Evolutionary conservation across 2,329 filamentous ascomycete genomes (phyloP), one percentile per base, ranked within the genome.

Genomic region (Fusarium sulawesiense): DNA sequence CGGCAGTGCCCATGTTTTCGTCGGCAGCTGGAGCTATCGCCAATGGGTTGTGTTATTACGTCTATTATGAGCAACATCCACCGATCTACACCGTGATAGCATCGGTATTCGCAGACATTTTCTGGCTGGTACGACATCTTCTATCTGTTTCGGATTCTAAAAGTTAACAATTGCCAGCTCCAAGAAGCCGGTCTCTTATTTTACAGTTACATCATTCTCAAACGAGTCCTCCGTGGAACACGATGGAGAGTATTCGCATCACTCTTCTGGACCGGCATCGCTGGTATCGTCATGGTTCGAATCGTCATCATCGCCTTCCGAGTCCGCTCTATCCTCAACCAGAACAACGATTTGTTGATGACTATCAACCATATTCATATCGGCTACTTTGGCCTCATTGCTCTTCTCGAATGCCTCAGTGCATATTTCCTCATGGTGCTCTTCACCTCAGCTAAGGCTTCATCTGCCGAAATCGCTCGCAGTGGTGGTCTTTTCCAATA

Each of bases 191-290:
- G 81, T 2, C 58, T 83, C n/a, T 79, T 81, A 1, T 80, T 83
- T 56, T 83, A 83, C 46, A 86, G 85, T 59, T 88, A 85, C 71
- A 79, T 85, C 34, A 85, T 86, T 53, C 78, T 88, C 2, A 81
- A 80, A 16, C 81, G 84, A 27, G 81, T 87, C 18, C 79, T 88
- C 3, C 82, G 81, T 59, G 82, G 83, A 51, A 60, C 61, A 9
- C 70, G 74, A 13, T 75, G 77, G 62, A 77, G 79, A 9, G 77
- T 85, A 3, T 88, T 87, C 62, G 79, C 83, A 53, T 75, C 77
- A 2, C 82, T 90, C 8, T 86, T 90, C 70, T 89, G 88, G 64
- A 84, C 84, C 2, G 86, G 89, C 55, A 77, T 89, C 23, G 79
- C 82, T 1, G 79, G 87, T 16, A 85, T 89, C 44, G 74, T 78